A percentile compares a stretch with the other conserved stretches of the same genome.
Conservation (phyloP, 768 basidiomycete genomes). For the Agaricus blazei region DNA sequence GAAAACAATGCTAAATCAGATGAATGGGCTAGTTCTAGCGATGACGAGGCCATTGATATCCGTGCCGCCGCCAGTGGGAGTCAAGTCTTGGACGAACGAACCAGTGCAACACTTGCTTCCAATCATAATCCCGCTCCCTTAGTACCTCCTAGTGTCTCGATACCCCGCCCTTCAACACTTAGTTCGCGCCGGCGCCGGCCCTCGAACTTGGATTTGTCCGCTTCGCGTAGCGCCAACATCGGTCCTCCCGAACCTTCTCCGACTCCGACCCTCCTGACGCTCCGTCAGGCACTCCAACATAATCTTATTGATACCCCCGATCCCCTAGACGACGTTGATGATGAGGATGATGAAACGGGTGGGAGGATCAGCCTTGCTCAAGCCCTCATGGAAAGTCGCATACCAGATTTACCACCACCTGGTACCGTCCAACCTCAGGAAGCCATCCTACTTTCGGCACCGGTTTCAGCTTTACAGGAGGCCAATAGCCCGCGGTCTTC, state of each 20-base stretch:
- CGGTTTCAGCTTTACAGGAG: conserved; percentile 22
- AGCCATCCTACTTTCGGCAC: conserved; percentile 56
- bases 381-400: conserved; percentile 71
- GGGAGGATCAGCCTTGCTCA: conserved; percentile 71
- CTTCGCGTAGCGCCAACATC: conserved; percentile 27
- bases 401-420: conserved; percentile 67
- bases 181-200: conserved; percentile 51
- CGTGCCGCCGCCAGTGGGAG: conserved; percentile 80
- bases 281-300: conserved; percentile 58
- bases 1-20: conserved; percentile 7
- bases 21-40: conserved; percentile 78
- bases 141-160: conserved; percentile 21
- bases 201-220: conserved; percentile 60
- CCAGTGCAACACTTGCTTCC: conserved; percentile 49
- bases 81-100: conserved; percentile 78
- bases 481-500: conserved; percentile 16
- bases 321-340: conserved; percentile 37
- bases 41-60: conserved; percentile 83
- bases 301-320: conserved; percentile 34
- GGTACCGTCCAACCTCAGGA: conserved; percentile 64
- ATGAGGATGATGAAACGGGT: conserved; percentile 60
- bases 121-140: conserved; percentile 23
- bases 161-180: conserved; percentile 22
- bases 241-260: conserved; percentile 51
- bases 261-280: conserved; percentile 55